Evolutionary conservation across 1,139 yeast species (phyloP), one percentile per base, ranked within the genome.

Genomic region (Nakaseomyces delphensis): DNA sequence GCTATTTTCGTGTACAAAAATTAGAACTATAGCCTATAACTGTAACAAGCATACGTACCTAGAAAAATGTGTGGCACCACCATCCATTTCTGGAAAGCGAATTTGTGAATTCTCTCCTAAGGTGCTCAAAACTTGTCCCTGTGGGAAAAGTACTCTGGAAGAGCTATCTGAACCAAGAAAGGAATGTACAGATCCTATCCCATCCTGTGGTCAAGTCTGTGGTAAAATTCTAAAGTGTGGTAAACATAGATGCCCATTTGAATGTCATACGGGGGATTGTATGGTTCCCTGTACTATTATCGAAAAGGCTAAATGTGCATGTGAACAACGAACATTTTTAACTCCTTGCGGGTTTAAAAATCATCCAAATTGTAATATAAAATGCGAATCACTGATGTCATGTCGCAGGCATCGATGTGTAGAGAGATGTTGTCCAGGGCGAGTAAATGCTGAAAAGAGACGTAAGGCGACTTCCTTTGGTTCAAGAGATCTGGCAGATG

Each of bases 381-480:
- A 80, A 57, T 89, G 96, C 62, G 76, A 79, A 33, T 84, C 87
- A 0, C 64, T 80, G 43, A 71, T 83, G 62, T 83, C 78, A 49
- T 87, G 97, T 58, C 76, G 93, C 45, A 76, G 87, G 48, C 97
- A 87, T 63, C 70, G 79, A 46, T 93, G 95, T 59, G 64, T 71
- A 16, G 71, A 67, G 15, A 64, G 70, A 14, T 87, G 97, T 61
- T 87, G 97, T 60, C 66, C 71, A 4, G 78, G 68, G 48, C 91
- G 83, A 54, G 74, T 73, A 35, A 54, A 62, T 4, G 95, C 93
- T 0, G 67, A 76, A 40, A 69, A 63, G 37, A 68, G 96, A 16
- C 18, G 27, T 42, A 86, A 82, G 62, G 45, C 60, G 65, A 43
- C 55, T 37, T 67, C 71, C 10, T 59, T 69, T 43, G 50, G 74